phyloP scores from a whole-genome alignment of 306 rosid species.

The Glycyrrhiza uralensis region DNA sequence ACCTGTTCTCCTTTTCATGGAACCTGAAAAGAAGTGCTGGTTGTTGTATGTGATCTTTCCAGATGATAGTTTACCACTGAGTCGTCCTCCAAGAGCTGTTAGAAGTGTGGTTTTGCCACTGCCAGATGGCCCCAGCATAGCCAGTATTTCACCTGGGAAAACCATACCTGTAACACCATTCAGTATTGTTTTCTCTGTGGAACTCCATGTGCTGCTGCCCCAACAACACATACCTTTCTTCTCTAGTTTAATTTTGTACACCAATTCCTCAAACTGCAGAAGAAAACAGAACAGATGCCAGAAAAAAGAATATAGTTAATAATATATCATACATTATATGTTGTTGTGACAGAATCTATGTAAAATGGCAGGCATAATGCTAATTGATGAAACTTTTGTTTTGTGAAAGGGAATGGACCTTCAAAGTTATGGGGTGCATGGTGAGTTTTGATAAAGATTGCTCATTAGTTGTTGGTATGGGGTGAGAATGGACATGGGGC shows the following conservation, averaged over 20 bases:
- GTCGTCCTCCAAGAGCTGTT: slow-evolving; percentile 93
- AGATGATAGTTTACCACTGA: slow-evolving; percentile 59
- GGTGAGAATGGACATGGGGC: slow-evolving; percentile 34
- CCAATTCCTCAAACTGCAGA: slow-evolving; percentile 86
- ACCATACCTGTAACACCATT: slow-evolving; percentile 81
- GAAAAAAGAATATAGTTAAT: neutral
- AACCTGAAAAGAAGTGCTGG: slow-evolving; percentile 58
- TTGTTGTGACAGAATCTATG: neutral
- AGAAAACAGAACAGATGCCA: neutral
- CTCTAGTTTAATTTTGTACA: slow-evolving; percentile 81
- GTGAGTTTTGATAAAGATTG: slow-evolving; percentile 45
- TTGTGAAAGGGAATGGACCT: slow-evolving; percentile 44
- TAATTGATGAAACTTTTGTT: too few species aligned
- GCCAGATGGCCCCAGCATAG: slow-evolving; percentile 97
- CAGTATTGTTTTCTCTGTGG: slow-evolving; percentile 65
- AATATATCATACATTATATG: neutral
- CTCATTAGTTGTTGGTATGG: slow-evolving; percentile 30
- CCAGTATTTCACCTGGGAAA: slow-evolving; percentile 90
- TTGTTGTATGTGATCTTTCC: slow-evolving; percentile 71
- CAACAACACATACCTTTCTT: slow-evolving; percentile 47
- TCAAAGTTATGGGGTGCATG: slow-evolving; percentile 55
- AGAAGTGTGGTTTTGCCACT: slow-evolving; percentile 97
- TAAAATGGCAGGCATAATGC: neutral
- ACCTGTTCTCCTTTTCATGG: slow-evolving; percentile 63
- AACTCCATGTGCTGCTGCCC: slow-evolving; percentile 43